phyloP scores from a whole-genome alignment of 345 rosid species.

The Lumnitzera racemosa region DNA sequence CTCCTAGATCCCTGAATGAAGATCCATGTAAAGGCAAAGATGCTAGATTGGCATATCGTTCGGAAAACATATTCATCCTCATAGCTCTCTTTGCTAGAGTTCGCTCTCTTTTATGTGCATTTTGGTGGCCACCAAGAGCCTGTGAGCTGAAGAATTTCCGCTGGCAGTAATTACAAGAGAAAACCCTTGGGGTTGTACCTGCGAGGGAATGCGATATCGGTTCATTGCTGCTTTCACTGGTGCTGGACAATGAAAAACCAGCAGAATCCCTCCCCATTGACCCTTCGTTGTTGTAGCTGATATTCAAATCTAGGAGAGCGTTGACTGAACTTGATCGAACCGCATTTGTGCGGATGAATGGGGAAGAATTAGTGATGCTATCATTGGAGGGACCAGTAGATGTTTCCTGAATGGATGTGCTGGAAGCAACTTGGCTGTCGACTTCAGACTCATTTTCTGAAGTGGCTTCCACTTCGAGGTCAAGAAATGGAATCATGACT shows the following conservation, averaged over 20 bases:
- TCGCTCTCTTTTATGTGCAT: conserved; percentile 80
- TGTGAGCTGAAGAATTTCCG: conserved; percentile 78
- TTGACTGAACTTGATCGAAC: conserved; percentile 18
- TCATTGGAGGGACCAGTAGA: conserved; percentile 26
- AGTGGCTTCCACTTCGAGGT: conserved; percentile 49
- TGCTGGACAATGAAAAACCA: conserved; percentile 51
- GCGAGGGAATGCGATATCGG: conserved; percentile 22
- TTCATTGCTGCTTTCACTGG: conserved; percentile 53
- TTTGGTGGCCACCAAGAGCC: conserved; percentile 89
- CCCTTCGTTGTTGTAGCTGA: conserved; percentile 28
- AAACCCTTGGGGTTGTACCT: conserved; percentile 36
- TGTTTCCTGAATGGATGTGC: conserved; percentile 34
- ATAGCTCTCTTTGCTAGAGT: conserved; percentile 65
- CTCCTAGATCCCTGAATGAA: conserved; percentile 47
- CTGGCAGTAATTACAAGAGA: conserved; percentile 76
- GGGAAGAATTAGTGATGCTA: conserved; percentile 23
- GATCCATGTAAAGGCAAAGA: conserved; percentile 59
- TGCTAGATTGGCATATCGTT: conserved; percentile 38
- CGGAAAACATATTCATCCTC: conserved; percentile 58
- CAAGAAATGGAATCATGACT: conserved; percentile 45
- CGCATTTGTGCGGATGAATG: conserved; percentile 8
- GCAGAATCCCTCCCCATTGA: conserved; percentile 18
- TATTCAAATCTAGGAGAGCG: conserved; percentile 54
- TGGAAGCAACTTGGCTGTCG: conserved; percentile 65
- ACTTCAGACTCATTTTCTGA: conserved; percentile 44